Conservation (phyloP, 208 protist species). For the Trypanosoma conorhini region DNA sequence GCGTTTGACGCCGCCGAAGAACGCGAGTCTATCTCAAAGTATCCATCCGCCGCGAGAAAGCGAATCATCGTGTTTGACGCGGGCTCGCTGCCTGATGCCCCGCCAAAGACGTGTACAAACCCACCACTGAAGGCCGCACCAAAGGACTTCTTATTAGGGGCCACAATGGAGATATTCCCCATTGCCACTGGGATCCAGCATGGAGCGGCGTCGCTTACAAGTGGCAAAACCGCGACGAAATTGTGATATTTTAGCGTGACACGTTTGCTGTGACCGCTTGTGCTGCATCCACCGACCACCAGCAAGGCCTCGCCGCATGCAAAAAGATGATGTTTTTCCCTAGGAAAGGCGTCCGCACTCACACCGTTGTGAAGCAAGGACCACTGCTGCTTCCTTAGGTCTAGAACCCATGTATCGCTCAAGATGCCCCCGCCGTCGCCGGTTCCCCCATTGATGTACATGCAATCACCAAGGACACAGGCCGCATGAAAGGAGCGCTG, state of each 20-base stretch:
- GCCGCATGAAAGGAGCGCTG: constrained; percentile 67
- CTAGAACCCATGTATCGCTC: constrained; percentile 72
- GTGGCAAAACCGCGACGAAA: constrained; percentile 68
- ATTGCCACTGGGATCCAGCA: constrained; percentile 84
- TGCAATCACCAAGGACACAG: constrained; percentile 42
- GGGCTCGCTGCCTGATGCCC: constrained; percentile 59
- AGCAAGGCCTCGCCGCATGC: constrained; percentile 69
- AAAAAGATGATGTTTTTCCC: constrained; percentile 73
- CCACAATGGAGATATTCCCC: constrained; percentile 72
- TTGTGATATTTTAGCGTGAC: constrained; percentile 63
- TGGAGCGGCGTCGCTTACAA: constrained; percentile 34
- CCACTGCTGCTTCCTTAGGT: constrained; percentile 55
- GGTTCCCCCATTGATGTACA: constrained; percentile 77
- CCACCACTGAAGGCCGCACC: constrained; percentile 70
- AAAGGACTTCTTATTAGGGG: constrained; percentile 66
- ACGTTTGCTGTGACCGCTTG: constrained; percentile 33
- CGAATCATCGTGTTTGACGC: constrained; percentile 74
- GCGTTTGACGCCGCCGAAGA: constrained; percentile 21
- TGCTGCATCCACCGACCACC: constrained; percentile 71
- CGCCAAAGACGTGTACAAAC: constrained; percentile 87
- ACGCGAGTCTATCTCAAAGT: constrained; percentile 45
- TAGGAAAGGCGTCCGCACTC: constrained; percentile 59
- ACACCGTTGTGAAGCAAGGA: constrained; percentile 55
- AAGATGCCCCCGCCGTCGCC: constrained; percentile 34
- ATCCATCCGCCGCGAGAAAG: constrained; percentile 82